Evolutionary conservation across 163 green algal species (phyloP).

Genomic region (Chlorella variabilis): DNA sequence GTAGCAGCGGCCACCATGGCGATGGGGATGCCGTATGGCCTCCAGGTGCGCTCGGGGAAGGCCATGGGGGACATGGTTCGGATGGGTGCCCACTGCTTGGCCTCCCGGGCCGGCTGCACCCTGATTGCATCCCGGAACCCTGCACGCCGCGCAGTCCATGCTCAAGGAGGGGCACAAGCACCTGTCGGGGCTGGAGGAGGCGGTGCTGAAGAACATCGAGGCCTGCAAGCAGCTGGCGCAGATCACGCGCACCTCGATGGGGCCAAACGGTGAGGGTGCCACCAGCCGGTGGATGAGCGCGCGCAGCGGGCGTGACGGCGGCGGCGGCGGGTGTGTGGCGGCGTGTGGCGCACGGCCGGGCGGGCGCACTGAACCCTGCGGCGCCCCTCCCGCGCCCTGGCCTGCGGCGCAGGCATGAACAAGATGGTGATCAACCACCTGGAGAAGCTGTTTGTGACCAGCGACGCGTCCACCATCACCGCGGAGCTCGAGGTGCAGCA

Average conservation of each 20-base stretch:
- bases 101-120: neutral
- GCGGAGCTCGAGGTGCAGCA: conserved; percentile 98
- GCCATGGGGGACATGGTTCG: neutral
- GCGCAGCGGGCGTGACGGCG: neutral
- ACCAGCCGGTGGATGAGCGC: conserved; percentile 33
- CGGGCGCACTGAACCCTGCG: too few relatives aligned
- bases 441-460: conserved; percentile 99
- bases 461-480: conserved; percentile 95
- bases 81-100: too few relatives aligned
- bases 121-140: conserved; percentile 53
- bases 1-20: conserved; percentile 2
- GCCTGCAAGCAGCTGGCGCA: conserved; percentile 93
- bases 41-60: conserved; percentile 14
- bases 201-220: conserved; percentile 98
- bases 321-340: neutral
- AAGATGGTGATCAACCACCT: conserved; percentile 99
- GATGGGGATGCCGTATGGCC: conserved; percentile 56
- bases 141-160: conserved; percentile 96
- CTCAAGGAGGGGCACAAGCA: conserved; percentile 99
- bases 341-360: too few relatives aligned
- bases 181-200: conserved; percentile 93
- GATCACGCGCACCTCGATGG: conserved; percentile 94
- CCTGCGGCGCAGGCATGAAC: conserved; percentile 88
- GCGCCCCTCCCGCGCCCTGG: neutral
- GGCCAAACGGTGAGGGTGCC: conserved; percentile 97